These are phyloP conservation scores for Psidium friedrichsthalianum DNA, from an alignment of 345 rosid species.

Conservation along the genomic window DNA sequence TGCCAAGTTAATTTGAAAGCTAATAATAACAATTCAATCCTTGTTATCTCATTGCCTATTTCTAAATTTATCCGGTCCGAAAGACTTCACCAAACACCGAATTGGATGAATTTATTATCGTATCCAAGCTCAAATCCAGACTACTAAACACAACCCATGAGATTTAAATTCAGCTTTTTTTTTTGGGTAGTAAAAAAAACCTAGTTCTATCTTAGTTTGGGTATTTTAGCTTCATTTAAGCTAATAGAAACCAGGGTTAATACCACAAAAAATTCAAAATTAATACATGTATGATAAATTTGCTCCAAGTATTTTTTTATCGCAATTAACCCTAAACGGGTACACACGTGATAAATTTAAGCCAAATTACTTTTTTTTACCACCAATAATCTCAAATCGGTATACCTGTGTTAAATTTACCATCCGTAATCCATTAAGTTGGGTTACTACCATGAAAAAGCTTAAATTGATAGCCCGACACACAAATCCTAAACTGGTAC, in stretches of 20 bases:
- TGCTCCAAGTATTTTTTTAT: too few relatives aligned
- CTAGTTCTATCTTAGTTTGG: neutral
- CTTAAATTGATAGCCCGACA: too few relatives aligned
- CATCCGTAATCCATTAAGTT: too few relatives aligned
- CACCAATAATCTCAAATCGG: too few relatives aligned
- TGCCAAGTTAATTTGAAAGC: neutral
- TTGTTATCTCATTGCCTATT: fast-evolving
- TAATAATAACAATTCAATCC: neutral
- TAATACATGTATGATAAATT: too few relatives aligned
- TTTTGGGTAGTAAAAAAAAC: neutral
- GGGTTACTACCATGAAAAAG: too few relatives aligned
- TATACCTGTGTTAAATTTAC: too few relatives aligned
- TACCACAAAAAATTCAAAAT: too few relatives aligned
- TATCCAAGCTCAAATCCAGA: neutral
- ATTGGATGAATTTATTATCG: neutral
- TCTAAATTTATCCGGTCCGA: neutral
- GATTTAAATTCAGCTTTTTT: neutral
- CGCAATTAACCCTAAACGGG: too few relatives aligned
- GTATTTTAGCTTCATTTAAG: neutral
- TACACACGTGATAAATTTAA: too few relatives aligned
- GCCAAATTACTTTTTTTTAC: too few relatives aligned
- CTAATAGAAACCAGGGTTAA: neutral
- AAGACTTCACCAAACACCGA: fast-evolving
- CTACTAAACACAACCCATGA: neutral
- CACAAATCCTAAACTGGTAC: too few relatives aligned